These are phyloP conservation scores for Boletus rubropictus DNA, from an alignment of 768 basidiomycete genomes.

Conservation along the genomic window DNA sequence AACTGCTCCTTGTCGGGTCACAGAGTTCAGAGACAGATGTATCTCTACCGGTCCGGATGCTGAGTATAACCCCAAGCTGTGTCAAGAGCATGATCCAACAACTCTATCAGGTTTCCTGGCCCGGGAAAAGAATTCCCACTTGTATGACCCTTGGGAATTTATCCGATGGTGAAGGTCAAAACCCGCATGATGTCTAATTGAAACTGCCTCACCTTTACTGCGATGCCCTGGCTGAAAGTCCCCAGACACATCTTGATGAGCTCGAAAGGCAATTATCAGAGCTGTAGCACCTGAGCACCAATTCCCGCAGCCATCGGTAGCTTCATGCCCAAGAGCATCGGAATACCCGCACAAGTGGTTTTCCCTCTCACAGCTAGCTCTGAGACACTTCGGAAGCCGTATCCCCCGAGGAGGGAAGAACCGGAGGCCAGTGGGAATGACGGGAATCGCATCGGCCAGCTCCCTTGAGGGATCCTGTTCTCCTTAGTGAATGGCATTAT, in stretches of 20 bases:
- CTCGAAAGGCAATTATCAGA: background rate
- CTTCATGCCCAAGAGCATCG: background rate
- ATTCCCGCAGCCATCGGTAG: too few species aligned
- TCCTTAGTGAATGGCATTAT: background rate
- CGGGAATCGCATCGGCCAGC: background rate
- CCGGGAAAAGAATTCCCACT: background rate
- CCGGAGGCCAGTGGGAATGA: background rate
- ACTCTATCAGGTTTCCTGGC: background rate
- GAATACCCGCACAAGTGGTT: background rate
- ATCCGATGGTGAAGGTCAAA: background rate
- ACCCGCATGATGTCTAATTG: background rate
- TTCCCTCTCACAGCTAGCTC: background rate
- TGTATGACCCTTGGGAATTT: background rate
- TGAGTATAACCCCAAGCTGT: background rate
- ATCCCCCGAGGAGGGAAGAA: background rate
- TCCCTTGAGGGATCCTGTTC: background rate
- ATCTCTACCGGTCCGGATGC: background rate
- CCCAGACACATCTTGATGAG: background rate
- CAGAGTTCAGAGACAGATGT: too few species aligned
- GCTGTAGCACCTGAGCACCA: too few species aligned
- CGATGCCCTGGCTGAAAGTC: background rate
- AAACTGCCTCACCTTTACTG: background rate
- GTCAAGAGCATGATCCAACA: background rate
- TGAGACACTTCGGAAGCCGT: too few species aligned
- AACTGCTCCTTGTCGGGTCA: background rate